Evolutionary conservation across 2,329 filamentous ascomycete species (phyloP).

Genomic region (Penicillium sp.): DNA sequence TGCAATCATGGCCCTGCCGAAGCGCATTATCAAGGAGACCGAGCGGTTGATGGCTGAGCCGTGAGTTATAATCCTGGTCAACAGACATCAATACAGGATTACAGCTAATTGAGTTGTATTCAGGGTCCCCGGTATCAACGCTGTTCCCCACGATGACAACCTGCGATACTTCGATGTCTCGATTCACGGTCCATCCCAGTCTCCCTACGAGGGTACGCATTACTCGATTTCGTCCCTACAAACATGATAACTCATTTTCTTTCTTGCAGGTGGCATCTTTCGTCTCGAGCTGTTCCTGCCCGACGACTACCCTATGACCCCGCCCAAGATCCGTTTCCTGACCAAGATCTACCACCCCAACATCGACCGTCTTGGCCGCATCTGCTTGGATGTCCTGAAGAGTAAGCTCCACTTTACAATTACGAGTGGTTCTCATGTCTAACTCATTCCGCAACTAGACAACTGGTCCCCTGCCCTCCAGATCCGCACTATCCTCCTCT

Average conservation of each 20-base stretch:
- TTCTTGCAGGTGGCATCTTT: slow-evolving; percentile 71
- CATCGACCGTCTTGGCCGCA: slow-evolving; percentile 94
- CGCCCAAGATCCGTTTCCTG: slow-evolving; percentile 95
- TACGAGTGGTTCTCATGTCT: not conserved
- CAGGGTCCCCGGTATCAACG: slow-evolving; percentile 94
- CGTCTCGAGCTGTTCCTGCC: slow-evolving; percentile 96
- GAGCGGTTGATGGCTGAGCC: slow-evolving; percentile 96
- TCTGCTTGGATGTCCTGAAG: slow-evolving; percentile 96
- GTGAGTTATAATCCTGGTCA: slow-evolving; percentile 54
- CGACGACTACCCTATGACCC: slow-evolving; percentile 98
- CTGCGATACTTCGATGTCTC: slow-evolving; percentile 97
- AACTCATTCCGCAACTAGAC: slow-evolving; percentile 54
- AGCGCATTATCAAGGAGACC: slow-evolving; percentile 98
- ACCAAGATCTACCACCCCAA: slow-evolving; percentile 99
- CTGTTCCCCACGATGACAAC: slow-evolving; percentile 94
- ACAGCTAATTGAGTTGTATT: slow-evolving; percentile 4
- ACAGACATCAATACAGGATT: not conserved
- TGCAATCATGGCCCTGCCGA: slow-evolving; percentile 70
- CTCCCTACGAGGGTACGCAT: slow-evolving; percentile 82
- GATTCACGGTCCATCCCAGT: slow-evolving; percentile 88
- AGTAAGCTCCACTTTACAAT: slow-evolving; percentile 57
- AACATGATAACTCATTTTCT: slow-evolving; percentile 5
- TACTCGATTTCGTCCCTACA: not conserved
- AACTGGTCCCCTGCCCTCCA: slow-evolving; percentile 99
- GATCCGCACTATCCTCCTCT: slow-evolving; percentile 97